Evolutionary conservation across 495 filamentous ascomycete species (phyloP), one percentile per base, ranked within the genome.

Genomic region (Penicillium chermesinum): DNA sequence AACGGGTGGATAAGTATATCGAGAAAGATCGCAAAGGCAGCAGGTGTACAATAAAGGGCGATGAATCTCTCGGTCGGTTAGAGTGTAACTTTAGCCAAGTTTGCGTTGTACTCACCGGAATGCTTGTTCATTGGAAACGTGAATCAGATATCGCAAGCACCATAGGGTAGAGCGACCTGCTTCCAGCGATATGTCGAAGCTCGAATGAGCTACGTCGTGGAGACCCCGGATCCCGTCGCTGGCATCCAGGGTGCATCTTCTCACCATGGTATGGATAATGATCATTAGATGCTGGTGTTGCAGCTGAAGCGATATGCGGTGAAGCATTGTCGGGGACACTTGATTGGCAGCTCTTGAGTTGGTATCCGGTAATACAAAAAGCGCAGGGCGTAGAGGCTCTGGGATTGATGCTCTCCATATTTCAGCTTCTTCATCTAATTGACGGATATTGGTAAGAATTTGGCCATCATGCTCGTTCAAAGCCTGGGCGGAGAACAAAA

Each of bases 141-240:
- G 13, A 18, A 48, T 17, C 9, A 58, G 48, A 37, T 27, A 2
- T 22, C 19, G 44, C n/a, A 58, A 25, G 15, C 51, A 58, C 18
- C 35, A 43, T 0, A 58, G 8, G 0, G 48, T 58, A 30, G 55
- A 58, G 2, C 55, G 48, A 39, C 55, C 52, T 9, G 55, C 55
- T 19, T 19, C 33, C 17, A 58, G 20, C 1, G 51, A 54, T 13
- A 58, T 3, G 20, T 58, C 55, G 20, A 58, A 58, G 44, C 55
- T 58, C 19, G 55, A 58, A 49, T 58, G 55, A 33, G 54, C 55
- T 6, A 58, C 55, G 7, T 16, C 20, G 43, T 58, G 55, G n/a
- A 54, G 48, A 42, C 49, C 52, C 8, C 19, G 37, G 13, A 22
- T 30, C 7, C 30, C 44, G 21, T 52, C 49, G 30, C 40, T 38